These are phyloP conservation scores for Vitis rupestris DNA, from an alignment of 164 flowering plant species.

Conservation along the genomic window DNA sequence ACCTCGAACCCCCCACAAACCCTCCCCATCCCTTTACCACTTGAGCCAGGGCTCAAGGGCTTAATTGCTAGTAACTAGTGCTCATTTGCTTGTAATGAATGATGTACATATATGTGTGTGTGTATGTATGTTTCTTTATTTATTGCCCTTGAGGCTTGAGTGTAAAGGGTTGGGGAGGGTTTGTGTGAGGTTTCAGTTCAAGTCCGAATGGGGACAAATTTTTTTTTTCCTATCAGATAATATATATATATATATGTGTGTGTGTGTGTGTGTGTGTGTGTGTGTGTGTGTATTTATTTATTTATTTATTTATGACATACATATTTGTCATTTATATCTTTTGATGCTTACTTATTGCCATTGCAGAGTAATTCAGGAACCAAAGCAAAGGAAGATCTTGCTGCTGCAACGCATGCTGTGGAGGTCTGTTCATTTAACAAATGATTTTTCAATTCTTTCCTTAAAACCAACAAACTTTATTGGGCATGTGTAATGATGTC, in stretches of 20 bases:
- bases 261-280: too few species aligned
- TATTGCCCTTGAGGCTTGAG: too few species aligned
- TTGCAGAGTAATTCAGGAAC: constrained; percentile 94
- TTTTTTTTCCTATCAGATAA: too few species aligned
- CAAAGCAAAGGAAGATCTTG: constrained; percentile 97
- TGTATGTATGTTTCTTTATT: too few species aligned
- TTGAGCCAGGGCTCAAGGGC: too few species aligned
- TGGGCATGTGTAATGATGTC: neutral
- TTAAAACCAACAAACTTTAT: neutral
- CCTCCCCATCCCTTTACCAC: too few species aligned
- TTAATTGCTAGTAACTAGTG: neutral
- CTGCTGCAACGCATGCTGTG: constrained; percentile 94
- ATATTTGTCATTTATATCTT: constrained; percentile 1
- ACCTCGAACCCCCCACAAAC: too few species aligned
- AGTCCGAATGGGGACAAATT: too few species aligned
- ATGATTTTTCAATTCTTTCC: neutral
- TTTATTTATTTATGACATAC: neutral
- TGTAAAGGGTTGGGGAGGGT: too few species aligned
- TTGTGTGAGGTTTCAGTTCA: too few species aligned
- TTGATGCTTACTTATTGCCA: constrained; percentile 9
- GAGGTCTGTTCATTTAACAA: constrained; percentile 49
- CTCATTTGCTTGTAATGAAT: neutral
- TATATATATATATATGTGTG: too few species aligned
- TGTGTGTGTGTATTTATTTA: too few species aligned
- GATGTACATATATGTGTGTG: neutral